These are phyloP conservation scores for Thuja plicata DNA, from an alignment of 83 land plant genomes.

Conservation along the genomic window DNA sequence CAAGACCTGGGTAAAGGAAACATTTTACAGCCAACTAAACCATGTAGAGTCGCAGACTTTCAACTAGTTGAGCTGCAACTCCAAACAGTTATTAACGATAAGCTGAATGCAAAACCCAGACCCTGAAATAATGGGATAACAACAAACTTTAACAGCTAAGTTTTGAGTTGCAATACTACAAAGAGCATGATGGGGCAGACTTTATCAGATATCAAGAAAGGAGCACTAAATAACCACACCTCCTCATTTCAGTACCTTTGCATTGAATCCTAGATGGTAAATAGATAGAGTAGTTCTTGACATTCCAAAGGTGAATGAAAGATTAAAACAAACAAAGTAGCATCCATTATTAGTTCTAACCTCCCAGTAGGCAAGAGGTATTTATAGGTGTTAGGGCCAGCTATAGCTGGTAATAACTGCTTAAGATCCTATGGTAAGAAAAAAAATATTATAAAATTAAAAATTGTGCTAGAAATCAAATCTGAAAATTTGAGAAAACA, in stretches of 20 bases:
- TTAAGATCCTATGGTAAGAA: neutral
- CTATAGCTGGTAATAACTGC: neutral
- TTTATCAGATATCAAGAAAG: neutral
- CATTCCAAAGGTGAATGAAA: neutral
- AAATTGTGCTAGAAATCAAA: neutral
- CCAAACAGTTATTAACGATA: neutral
- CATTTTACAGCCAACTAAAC: neutral
- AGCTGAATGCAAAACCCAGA: neutral
- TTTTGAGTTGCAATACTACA: neutral
- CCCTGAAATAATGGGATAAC: neutral
- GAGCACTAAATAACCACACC: neutral
- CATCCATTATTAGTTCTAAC: neutral
- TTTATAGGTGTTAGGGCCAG: neutral
- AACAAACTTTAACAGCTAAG: neutral
- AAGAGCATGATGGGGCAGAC: neutral
- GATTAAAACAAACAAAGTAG: neutral
- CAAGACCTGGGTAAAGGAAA: neutral
- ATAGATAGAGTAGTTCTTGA: neutral
- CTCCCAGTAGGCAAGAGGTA: neutral
- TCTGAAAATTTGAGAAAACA: neutral
- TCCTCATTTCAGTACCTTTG: neutral
- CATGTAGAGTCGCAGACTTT: neutral
- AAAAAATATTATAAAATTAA: too few species aligned
- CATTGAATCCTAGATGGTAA: neutral
- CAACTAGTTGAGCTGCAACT: neutral